phyloP scores from a whole-genome alignment of 768 basidiomycete species.

The Rickenella mellea region DNA sequence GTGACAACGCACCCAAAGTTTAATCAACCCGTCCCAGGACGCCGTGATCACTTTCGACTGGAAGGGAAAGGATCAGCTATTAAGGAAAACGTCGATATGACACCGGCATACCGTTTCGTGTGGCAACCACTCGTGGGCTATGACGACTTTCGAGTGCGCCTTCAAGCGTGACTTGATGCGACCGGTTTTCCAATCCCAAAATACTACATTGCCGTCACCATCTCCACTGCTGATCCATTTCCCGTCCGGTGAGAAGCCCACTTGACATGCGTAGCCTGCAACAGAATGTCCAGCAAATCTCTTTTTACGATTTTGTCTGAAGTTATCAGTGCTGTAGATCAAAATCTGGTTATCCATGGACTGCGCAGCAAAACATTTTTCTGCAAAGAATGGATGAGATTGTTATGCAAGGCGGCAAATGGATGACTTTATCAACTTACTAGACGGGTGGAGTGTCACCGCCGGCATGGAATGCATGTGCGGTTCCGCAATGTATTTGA shows the following conservation, averaged over 20 bases:
- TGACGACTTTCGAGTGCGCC: slow-evolving; percentile 94
- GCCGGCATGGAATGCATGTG: slow-evolving; percentile 99
- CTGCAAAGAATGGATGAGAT: slow-evolving; percentile 26
- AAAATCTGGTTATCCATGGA: slow-evolving; percentile 98
- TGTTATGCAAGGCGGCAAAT: slow-evolving; percentile 5
- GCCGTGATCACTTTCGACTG: slow-evolving; percentile 96
- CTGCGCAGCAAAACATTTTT: slow-evolving; percentile 96
- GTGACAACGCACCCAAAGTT: slow-evolving; percentile 83
- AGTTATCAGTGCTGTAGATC: slow-evolving; percentile 94
- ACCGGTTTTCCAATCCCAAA: slow-evolving; percentile 99
- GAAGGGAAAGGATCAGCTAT: slow-evolving; percentile 13
- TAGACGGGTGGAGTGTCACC: slow-evolving; percentile 89
- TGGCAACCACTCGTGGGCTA: slow-evolving; percentile 95
- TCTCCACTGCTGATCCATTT: slow-evolving; percentile 98
- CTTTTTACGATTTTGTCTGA: slow-evolving; percentile 98
- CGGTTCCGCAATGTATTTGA: slow-evolving; percentile 99
- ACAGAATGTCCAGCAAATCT: slow-evolving; percentile 95
- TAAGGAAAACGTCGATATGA: slow-evolving; percentile 6
- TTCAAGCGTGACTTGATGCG: slow-evolving; percentile 84
- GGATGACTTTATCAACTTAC: slow-evolving; percentile 40
- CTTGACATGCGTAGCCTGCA: slow-evolving; percentile 94
- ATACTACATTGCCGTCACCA: slow-evolving; percentile 88
- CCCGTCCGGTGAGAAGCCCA: slow-evolving; percentile 96
- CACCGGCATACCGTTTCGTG: slow-evolving; percentile 75
- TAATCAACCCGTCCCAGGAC: slow-evolving; percentile 96